Percentiles rank a stretch among this genome's conserved stretches.
Evolutionary conservation across 371 early-diverging fungal genomes (phyloP).

Genomic region (Smittium mucronatum): DNA sequence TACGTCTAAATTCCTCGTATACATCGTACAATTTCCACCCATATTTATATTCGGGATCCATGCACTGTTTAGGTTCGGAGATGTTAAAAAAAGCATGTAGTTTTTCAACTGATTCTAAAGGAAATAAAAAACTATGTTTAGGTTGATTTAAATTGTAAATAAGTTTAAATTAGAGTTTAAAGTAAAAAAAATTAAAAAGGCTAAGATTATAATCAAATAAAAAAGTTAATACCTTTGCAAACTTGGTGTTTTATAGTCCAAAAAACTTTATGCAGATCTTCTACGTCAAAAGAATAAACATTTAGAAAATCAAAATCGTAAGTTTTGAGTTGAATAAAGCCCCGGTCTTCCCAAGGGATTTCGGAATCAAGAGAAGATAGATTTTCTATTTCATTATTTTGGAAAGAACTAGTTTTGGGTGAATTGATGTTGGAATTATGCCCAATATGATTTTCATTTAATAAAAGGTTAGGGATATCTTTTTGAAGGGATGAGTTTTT

Average conservation of each 20-base stretch:
- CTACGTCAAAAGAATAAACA: conserved; percentile 50
- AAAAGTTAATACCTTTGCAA: conserved; percentile 9
- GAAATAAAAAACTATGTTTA: conserved; percentile 7
- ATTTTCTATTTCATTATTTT: background rate
- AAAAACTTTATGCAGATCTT: conserved; percentile 62
- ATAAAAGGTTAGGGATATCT: background rate
- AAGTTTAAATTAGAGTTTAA: conserved; percentile 38
- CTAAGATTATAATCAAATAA: background rate
- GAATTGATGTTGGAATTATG: background rate
- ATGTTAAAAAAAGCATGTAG: conserved; percentile 71
- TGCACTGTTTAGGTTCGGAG: conserved; percentile 28
- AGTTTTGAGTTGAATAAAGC: conserved; percentile 43
- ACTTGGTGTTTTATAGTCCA: conserved; percentile 50
- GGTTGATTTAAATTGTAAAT: background rate
- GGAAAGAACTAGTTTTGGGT: background rate
- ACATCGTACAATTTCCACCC: conserved; percentile 72
- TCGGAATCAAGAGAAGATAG: background rate
- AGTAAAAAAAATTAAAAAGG: conserved; percentile 24
- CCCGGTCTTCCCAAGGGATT: background rate
- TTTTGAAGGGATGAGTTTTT: background rate
- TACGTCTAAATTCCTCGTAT: conserved; percentile 61
- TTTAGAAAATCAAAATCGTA: conserved; percentile 67
- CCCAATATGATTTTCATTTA: no score
- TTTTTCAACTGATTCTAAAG: conserved; percentile 49
- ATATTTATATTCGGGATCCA: conserved; percentile 15